Percentiles rank a stretch among this genome's conserved stretches.
Evolutionary conservation across 2,329 filamentous ascomycete genomes (phyloP).

Genomic region (Diaporthe batatas): DNA sequence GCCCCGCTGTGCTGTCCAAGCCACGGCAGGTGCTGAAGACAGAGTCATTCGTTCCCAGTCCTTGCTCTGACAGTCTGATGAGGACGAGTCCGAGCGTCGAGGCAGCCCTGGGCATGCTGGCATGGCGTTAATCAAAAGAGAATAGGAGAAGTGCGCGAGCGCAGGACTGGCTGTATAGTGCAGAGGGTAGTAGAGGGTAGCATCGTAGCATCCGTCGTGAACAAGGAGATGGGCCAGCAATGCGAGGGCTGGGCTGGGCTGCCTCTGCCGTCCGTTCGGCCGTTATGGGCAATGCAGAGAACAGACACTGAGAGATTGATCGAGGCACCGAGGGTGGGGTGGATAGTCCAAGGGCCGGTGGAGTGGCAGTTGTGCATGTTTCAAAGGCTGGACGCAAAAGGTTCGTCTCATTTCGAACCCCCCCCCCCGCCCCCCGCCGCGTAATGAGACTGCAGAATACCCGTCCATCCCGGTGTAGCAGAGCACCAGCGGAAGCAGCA

Average conservation of each 20-base stretch:
- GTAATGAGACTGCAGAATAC: slow-evolving; percentile 32
- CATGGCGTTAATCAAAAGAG: background rate
- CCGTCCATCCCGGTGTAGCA: slow-evolving; percentile 13
- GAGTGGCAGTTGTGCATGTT: slow-evolving; percentile 29
- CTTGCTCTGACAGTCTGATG: slow-evolving; percentile 27
- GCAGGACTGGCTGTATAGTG: background rate
- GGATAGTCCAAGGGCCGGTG: background rate
- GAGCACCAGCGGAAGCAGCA: slow-evolving; percentile 1
- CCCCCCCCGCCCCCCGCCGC: slow-evolving; percentile 31
- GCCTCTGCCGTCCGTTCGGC: slow-evolving; percentile 13
- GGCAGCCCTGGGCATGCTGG: background rate
- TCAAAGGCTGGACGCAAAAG: slow-evolving; percentile 25
- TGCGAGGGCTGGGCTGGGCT: slow-evolving; percentile 19
- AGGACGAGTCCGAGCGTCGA: slow-evolving; percentile 20
- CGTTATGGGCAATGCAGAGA: too few relatives aligned
- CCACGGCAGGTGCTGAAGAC: slow-evolving; percentile 20
- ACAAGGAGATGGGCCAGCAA: slow-evolving; percentile 21
- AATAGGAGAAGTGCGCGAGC: background rate
- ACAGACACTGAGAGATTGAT: too few relatives aligned
- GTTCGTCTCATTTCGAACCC: slow-evolving; percentile 33
- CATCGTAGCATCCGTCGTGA: slow-evolving; percentile 16
- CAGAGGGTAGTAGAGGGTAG: slow-evolving; percentile 2
- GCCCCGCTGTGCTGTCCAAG: slow-evolving; percentile 11
- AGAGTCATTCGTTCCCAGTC: slow-evolving; percentile 22
- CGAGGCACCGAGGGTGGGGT: too few relatives aligned